Percentiles rank a stretch among this genome's conserved stretches.
phyloP scores from a whole-genome alignment of 2,329 filamentous ascomycete species.

The Xylaria sp. region DNA sequence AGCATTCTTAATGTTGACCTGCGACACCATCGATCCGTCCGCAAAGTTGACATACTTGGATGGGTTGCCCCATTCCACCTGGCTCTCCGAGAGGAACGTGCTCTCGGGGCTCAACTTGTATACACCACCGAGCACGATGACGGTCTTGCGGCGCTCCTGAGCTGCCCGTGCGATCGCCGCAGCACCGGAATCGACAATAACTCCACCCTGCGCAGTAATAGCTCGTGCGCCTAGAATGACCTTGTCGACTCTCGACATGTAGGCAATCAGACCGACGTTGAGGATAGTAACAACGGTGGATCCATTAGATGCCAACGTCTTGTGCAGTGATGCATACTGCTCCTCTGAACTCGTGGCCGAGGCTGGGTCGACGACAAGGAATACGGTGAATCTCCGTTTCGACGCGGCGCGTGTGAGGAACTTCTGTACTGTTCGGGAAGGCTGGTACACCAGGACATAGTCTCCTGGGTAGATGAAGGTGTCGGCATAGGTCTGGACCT shows the following conservation, averaged over 20 bases:
- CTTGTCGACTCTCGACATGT: constrained; percentile 94
- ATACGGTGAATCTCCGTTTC: constrained; percentile 87
- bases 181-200: constrained; percentile 80
- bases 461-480: constrained; percentile 93
- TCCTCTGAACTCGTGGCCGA: constrained; percentile 35
- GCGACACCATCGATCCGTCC: constrained; percentile 72
- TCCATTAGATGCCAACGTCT: constrained; percentile 70
- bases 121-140: constrained; percentile 83
- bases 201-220: constrained; percentile 80
- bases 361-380: constrained; percentile 65
- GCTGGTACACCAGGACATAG: constrained; percentile 83
- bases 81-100: constrained; percentile 71
- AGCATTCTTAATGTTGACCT: constrained; percentile 72
- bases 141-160: constrained; percentile 72
- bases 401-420: constrained; percentile 83
- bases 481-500: constrained; percentile 82
- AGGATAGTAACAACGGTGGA: constrained; percentile 79
- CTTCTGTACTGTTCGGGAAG: constrained; percentile 78
- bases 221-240: constrained; percentile 85
- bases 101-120: constrained; percentile 93
- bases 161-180: constrained; percentile 79
- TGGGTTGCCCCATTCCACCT: constrained; percentile 83
- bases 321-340: constrained; percentile 57
- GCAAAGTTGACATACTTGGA: constrained; percentile 71
- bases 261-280: constrained; percentile 80